Base-by-base conservation (phyloP, 306 rosid genomes). In the Cucurbita pepo region DNA sequence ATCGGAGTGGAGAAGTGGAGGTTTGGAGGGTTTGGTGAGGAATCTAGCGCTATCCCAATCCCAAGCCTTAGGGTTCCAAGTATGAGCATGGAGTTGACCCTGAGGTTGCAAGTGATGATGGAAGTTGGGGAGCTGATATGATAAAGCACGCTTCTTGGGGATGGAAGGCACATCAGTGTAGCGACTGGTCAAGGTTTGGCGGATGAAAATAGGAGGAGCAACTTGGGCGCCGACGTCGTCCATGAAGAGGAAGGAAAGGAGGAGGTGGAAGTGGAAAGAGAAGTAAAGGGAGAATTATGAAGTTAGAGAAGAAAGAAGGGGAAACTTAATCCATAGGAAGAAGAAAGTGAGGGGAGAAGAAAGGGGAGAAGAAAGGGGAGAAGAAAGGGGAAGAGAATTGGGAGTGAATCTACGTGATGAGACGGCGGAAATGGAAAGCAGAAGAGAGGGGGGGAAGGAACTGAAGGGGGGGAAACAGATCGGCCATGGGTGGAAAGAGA, bases 21-120 rank as follows among this genome's bases (percentile, higher is more conserved):
- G 34, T 30, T 80, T 79, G 3, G 56, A 36, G 4, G 85, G 88
- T 40, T 83, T 86, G 8, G 88, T 88, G 0, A 85, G 60, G 66
- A 91, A 91, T 6, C 85, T 76, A 1, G 84, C 77, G n/a, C 76
- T 69, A 58, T 91, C 97, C 97, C 97, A 91, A 4, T 83, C 88
- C 97, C 97, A 91, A 2, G 50, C 78, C 52, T 72, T 82, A 4
- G 89, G 89, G 81, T 79, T 88, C 96, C 96, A 91, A 79, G 69
- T 82, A 34, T 77, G 80, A 56, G 16, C 57, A 4, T 84, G 75
- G 59, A 56, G 76, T 40, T 75, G 75, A 40, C 57, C 70, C n/a
- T 41, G 67, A 59, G 34, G 82, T 15, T 77, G 82, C 36, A 80
- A 84, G 75, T 41, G 67, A 59, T 43, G 82, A 18, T 77, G 82